A percentile compares a stretch with the other conserved stretches of the same genome.
phyloP scores from a whole-genome alignment of 2,329 filamentous ascomycete species.

The Claviceps spartinae region DNA sequence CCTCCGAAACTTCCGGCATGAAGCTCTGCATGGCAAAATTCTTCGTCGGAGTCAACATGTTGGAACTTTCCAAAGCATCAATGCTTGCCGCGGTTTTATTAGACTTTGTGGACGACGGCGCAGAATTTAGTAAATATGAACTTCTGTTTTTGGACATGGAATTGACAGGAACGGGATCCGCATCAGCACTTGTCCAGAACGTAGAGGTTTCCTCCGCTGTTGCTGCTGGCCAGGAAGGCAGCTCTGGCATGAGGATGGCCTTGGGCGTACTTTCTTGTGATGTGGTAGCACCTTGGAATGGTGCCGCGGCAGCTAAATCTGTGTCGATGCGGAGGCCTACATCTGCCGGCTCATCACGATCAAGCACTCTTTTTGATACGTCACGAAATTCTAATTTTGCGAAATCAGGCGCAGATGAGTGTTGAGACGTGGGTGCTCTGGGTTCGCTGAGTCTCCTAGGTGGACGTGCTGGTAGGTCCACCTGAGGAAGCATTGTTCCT shows the following conservation, averaged over 20 bases:
- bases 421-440: constrained; percentile 14
- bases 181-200: constrained; percentile 10
- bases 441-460: constrained; percentile 23
- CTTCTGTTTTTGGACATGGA: constrained; percentile 28
- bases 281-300: constrained; percentile 35
- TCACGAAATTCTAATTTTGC: constrained; percentile 14
- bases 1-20: constrained; percentile 15
- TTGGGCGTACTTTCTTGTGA: constrained; percentile 59
- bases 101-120: constrained; percentile 20
- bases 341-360: constrained; percentile 9
- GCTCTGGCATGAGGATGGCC: constrained; percentile 29
- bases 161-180: constrained; percentile 26
- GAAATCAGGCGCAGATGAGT: constrained; percentile 21
- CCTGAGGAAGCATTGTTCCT: constrained; percentile 12
- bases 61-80: constrained; percentile 10
- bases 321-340: constrained; percentile 29
- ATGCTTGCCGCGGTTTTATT: constrained; percentile 14
- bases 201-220: constrained; percentile 3
- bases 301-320: constrained; percentile 15
- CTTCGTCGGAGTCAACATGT: constrained; percentile 14
- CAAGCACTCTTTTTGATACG: constrained; percentile 14
- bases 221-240: constrained; percentile 11
- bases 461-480: constrained; percentile 35
- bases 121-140: constrained; percentile 27
- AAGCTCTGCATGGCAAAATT: constrained; percentile 6